phyloP scores from a whole-genome alignment of 306 rosid genomes.

The Rosa lucieae region DNA sequence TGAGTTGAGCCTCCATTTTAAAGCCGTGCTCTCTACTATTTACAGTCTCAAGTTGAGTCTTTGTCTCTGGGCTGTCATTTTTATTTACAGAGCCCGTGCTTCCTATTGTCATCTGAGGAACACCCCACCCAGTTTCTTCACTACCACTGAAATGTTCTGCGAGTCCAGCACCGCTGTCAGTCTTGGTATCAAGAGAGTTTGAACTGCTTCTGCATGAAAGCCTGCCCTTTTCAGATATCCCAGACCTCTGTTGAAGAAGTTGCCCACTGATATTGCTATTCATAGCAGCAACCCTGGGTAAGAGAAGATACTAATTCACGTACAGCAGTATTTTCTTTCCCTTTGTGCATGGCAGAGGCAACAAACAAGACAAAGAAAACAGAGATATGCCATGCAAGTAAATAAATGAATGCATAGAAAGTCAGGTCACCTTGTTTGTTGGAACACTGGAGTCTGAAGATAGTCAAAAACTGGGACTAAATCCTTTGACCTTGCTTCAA shows the following conservation, averaged over 20 bases:
- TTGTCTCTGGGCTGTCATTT: conserved; percentile 50
- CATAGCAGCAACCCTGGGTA: conserved; percentile 42
- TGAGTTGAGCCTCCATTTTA: conserved; percentile 66
- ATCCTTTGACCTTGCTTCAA: conserved; percentile 76
- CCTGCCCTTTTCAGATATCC: conserved; percentile 46
- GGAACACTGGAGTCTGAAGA: conserved; percentile 49
- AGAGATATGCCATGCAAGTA: neutral
- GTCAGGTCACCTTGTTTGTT: conserved; percentile 54
- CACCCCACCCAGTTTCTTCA: conserved; percentile 48
- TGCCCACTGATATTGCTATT: conserved; percentile 48
- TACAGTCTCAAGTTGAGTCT: conserved; percentile 72
- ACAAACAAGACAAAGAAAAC: neutral
- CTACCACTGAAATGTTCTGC: conserved; percentile 38
- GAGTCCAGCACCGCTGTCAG: conserved; percentile 25
- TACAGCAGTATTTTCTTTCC: neutral
- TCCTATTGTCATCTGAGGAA: conserved; percentile 41
- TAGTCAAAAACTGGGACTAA: conserved; percentile 77
- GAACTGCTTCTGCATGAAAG: conserved; percentile 40
- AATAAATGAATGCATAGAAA: conserved; percentile 16
- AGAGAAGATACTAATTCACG: conserved; percentile 10
- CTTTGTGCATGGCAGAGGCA: conserved; percentile 3
- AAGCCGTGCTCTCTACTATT: conserved; percentile 76
- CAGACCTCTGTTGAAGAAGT: conserved; percentile 40
- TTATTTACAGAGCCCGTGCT: conserved; percentile 60
- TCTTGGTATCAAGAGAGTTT: conserved; percentile 39